Evolutionary conservation across 202 grass and related monocot genomes (phyloP), one percentile per base, ranked within the genome.

Genomic region (Brachypodium distachyon): DNA sequence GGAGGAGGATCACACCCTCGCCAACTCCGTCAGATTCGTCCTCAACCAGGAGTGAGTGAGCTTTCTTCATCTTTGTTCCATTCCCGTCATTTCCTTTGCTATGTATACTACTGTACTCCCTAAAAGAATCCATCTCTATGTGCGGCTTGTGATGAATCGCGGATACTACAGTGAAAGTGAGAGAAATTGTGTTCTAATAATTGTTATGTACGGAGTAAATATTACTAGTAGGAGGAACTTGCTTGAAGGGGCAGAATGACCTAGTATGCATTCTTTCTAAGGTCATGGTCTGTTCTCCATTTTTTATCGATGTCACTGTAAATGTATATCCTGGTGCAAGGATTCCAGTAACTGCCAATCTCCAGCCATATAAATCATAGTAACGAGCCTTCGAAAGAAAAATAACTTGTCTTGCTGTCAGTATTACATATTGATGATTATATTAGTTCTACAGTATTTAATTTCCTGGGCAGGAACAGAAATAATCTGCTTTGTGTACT

Each of bases 1-100:
- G 63, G 94, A 94, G 34, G 94, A 97, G 86, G 94, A 97, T 41
- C 94, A 97, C 73, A 97, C 94, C 12, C 82, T 94, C 41, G 91
- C 91, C 23, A 97, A 94, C 78, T 90, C 94, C 37, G 65, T 76
- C 79, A 82, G 86, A 94, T 97, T 86, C 53, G 79, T 79, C 5
- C 91, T 97, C 61, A 97, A 97, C 84, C 91, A 94, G 61, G 94
- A 97, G 94, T 93, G 28, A 93, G 94, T 90, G 53, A 23, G 14
- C 16, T 41, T 80, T 43, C 33, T 41, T 44, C 6, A 21, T 63
- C 42, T 27, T 22, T 16, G 17, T 13, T 18, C 16, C 4, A 47
- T 4, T 50, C 23, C 51, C 14, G 12, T 11, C n/a, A n/a, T n/a
- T n/a, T n/a, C n/a, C n/a, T n/a, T n/a, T n/a, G n/a, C n/a, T n/a